Evolutionary conservation across 148 eudicot genomes (phyloP), one percentile per base, ranked within the genome.

Genomic region (Euryodendron excelsum): DNA sequence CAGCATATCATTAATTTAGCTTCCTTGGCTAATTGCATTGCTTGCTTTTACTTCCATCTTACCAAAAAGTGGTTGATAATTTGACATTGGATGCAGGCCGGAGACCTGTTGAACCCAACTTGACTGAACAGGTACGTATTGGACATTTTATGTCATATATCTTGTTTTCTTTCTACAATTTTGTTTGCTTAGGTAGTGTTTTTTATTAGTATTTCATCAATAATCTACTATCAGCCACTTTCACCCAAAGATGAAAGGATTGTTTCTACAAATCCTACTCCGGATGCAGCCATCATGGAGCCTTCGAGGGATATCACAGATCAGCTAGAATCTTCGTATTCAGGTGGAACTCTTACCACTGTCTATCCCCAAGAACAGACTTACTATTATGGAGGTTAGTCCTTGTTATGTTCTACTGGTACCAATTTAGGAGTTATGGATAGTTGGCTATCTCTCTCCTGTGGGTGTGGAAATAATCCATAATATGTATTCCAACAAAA

Each of bases 371-470:
- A 83, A 28, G 98, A 96, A 17, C 98, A 90, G 75, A 84, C 90
- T 31, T 90, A 88, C 80, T 90, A 82, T 77, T 88, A 90, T 89
- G 99, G 97, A 89, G 99, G 99, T 91, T 73, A 81, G 89, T 82
- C 36, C 37, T 59, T 77, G 6, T 33, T 41, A 33, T 60, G 50
- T 73, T 64, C 27, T 34, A 5, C 74, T 55, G 31, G 15, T 31
- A 73, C 34, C 17, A 60, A 44, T 78, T 28, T 45, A 56, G 50
- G n/a, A 37, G 79, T 28, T 0, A 31, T 0, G 41, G 2, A 31
- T 69, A 14, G 30, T 23, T 15, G 30, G 67, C n/a, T 58, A 20
- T 15, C 52, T 27, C 3, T 7, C 34, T 48, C 37, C 41, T 41
- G 53, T 15, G 14, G 50, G 0, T 3, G 31, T 14, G 77, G 77